Percentiles rank a stretch among this genome's conserved stretches.
Conservation (phyloP, 441 rosid species). For the Hura crepitans region DNA sequence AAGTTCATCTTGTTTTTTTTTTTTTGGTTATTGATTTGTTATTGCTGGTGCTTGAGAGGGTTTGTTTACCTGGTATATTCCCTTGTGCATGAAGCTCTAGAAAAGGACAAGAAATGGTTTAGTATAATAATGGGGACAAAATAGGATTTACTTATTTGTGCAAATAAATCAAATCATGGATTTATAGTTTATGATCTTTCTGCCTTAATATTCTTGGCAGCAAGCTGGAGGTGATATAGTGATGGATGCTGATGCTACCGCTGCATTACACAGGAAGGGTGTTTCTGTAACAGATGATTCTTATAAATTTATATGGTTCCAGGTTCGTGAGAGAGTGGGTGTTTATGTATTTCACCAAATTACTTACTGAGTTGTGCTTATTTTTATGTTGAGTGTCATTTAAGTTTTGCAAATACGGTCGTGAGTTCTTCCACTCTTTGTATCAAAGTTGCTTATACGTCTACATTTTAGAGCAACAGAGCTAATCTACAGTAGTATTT, state of each 20-base stretch:
- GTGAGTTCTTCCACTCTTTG: background rate
- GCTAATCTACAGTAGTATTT: background rate
- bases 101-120: background rate
- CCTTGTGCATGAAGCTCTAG: background rate
- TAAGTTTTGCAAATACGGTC: background rate
- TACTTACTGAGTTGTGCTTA: background rate
- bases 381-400: background rate
- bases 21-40: background rate
- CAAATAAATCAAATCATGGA: background rate
- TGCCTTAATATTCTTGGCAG: constrained; percentile 39
- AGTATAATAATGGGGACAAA: background rate
- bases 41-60: background rate
- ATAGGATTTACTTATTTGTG: background rate
- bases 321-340: constrained; percentile 41
- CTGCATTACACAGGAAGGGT: constrained; percentile 66
- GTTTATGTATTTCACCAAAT: background rate
- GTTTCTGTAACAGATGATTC: constrained; percentile 75
- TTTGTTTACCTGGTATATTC: background rate
- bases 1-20: constrained; percentile 5
- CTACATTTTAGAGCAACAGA: background rate
- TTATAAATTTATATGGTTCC: constrained; percentile 72
- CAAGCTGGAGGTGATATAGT: constrained; percentile 82
- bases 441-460: background rate
- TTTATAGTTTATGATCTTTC: constrained; percentile 3
- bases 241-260: constrained; percentile 96